Evolutionary conservation across 192 early-diverging fungal species (phyloP).

Genomic region (Blastocladiella britannica): DNA sequence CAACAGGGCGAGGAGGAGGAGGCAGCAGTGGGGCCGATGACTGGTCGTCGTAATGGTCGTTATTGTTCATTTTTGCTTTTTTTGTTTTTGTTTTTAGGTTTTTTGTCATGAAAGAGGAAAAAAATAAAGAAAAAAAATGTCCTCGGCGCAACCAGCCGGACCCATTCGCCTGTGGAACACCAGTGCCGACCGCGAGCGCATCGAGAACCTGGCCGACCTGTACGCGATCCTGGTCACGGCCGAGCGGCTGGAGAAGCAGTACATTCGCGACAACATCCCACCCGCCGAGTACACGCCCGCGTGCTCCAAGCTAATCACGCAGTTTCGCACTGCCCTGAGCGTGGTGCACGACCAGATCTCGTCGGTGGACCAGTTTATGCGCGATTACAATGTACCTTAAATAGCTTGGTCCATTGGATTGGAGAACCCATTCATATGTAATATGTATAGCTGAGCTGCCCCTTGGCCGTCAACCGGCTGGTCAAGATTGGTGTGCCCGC

Average conservation of each 20-base stretch:
- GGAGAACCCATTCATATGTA: constrained; percentile 1
- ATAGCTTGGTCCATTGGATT: too few species aligned
- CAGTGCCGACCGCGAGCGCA: constrained; percentile 67
- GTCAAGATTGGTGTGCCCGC: constrained; percentile 90
- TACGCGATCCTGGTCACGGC: constrained; percentile 79
- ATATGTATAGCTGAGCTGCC: constrained; percentile 39
- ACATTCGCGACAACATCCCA: constrained; percentile 66
- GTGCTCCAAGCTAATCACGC: constrained; percentile 72
- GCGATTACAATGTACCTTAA: constrained; percentile 42
- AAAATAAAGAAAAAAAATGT: constrained; percentile 18
- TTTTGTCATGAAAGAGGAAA: constrained; percentile 10
- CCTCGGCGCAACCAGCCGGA: too few species aligned
- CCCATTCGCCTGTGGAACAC: constrained; percentile 59
- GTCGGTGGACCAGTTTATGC: constrained; percentile 56
- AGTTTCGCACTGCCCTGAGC: constrained; percentile 69
- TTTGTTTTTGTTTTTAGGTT: too few species aligned
- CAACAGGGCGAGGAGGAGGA: too few species aligned
- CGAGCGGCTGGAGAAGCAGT: constrained; percentile 82
- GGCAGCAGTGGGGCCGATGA: too few species aligned
- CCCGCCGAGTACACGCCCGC: constrained; percentile 68
- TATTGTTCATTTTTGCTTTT: too few species aligned
- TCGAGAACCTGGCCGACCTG: constrained; percentile 79
- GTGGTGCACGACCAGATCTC: constrained; percentile 32
- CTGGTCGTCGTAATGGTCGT: too few species aligned
- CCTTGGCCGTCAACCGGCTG: constrained; percentile 57